Evolutionary conservation across 805 yeast species (phyloP).

Genomic region (Candida jianshihensis): DNA sequence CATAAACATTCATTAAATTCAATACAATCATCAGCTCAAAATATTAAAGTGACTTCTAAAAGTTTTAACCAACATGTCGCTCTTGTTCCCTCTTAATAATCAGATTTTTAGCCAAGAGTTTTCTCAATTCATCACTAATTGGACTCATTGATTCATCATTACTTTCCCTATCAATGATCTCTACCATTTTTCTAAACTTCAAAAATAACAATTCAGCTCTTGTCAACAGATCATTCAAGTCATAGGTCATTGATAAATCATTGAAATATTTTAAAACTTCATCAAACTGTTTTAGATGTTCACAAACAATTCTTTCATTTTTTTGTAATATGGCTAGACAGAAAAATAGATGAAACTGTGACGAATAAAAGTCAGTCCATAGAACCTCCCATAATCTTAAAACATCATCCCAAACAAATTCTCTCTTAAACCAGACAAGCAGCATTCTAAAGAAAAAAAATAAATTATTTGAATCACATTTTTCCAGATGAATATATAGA

Average conservation of each 20-base stretch:
- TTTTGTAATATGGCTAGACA: conserved; percentile 87
- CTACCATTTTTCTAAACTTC: conserved; percentile 73
- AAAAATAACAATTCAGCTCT: conserved; percentile 79
- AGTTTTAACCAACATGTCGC: conserved; percentile 16
- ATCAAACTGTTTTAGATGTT: conserved; percentile 73
- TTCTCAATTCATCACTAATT: conserved; percentile 46
- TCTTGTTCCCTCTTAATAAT: conserved; percentile 55
- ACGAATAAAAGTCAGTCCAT: conserved; percentile 80
- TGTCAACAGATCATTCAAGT: conserved; percentile 70
- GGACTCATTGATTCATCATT: conserved; percentile 18
- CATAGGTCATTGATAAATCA: conserved; percentile 72
- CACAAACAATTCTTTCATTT: conserved; percentile 69
- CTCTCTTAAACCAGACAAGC: conserved; percentile 92
- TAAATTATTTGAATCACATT: conserved; percentile 83
- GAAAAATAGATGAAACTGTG: conserved; percentile 83
- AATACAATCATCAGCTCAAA: too few relatives aligned
- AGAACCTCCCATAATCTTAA: conserved; percentile 85
- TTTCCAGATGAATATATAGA: conserved; percentile 72
- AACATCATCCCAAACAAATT: conserved; percentile 72
- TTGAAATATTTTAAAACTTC: conserved; percentile 91
- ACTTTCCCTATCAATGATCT: conserved; percentile 48
- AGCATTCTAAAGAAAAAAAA: conserved; percentile 95
- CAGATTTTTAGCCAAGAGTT: conserved; percentile 50
- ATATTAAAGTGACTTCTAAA: too few relatives aligned
- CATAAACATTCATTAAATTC: too few relatives aligned